Evolutionary conservation across 768 basidiomycete genomes (phyloP).

Genomic region (Coprinopsis strossmayeri): DNA sequence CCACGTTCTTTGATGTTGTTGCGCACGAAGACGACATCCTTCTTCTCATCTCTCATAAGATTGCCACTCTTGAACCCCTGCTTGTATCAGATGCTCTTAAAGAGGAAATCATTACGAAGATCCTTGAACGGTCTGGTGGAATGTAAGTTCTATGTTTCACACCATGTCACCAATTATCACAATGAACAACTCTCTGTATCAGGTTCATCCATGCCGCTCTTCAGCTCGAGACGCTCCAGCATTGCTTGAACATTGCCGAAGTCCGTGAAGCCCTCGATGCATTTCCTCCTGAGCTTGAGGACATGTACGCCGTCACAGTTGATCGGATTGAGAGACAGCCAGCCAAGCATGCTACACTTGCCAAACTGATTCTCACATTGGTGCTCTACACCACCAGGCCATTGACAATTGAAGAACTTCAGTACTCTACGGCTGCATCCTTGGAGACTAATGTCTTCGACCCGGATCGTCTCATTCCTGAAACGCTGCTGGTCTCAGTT

Average conservation of each 20-base stretch:
- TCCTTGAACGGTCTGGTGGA: neutral
- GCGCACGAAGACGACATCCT: neutral
- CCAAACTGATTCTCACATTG: neutral
- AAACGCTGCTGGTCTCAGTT: neutral
- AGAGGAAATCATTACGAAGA: neutral
- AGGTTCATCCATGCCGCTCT: conserved; percentile 6
- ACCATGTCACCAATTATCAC: neutral
- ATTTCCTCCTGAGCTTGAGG: neutral
- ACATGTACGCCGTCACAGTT: neutral
- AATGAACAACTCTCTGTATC: neutral
- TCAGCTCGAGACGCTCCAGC: neutral
- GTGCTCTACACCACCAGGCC: neutral
- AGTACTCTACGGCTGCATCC: neutral
- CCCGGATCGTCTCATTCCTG: neutral
- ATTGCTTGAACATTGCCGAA: neutral
- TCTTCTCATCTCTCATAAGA: neutral
- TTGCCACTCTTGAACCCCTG: neutral
- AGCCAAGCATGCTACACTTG: neutral
- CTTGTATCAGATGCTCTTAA: neutral
- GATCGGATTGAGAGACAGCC: neutral
- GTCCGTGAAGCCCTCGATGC: neutral
- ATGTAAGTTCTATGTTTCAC: neutral
- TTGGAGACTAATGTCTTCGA: neutral
- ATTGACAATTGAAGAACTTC: neutral
- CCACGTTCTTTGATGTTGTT: neutral